Evolutionary conservation across 2,329 filamentous ascomycete species (phyloP).

Genomic region (Penicillium sp.): DNA sequence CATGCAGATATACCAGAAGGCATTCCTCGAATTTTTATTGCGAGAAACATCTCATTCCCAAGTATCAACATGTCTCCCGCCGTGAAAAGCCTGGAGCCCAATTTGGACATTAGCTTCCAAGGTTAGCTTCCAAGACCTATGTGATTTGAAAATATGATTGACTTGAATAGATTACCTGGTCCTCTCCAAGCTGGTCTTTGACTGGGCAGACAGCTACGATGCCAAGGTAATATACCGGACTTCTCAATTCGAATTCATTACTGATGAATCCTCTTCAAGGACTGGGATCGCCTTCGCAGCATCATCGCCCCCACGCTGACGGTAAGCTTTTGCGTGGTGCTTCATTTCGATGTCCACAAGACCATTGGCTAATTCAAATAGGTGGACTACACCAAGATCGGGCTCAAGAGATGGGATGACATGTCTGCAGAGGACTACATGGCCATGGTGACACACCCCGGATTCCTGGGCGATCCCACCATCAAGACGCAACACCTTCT

Average conservation of each 20-base stretch:
- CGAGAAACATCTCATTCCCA: not conserved
- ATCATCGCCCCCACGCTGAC: slow-evolving; percentile 42
- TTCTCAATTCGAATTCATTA: not conserved
- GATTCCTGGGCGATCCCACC: slow-evolving; percentile 58
- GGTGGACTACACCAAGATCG: slow-evolving; percentile 67
- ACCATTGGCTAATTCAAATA: slow-evolving; percentile 25
- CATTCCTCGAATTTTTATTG: not conserved
- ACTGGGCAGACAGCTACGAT: slow-evolving; percentile 46
- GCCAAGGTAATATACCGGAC: slow-evolving; percentile 31
- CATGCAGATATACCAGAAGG: slow-evolving; percentile 2
- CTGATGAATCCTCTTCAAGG: slow-evolving; percentile 19
- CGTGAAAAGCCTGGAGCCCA: slow-evolving; percentile 37
- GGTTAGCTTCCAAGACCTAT: slow-evolving; percentile 6
- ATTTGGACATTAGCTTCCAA: slow-evolving; percentile 27
- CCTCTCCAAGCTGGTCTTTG: slow-evolving; percentile 36
- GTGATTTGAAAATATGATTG: slow-evolving; percentile 6
- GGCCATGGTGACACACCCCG: slow-evolving; percentile 53
- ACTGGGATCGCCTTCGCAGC: slow-evolving; percentile 39
- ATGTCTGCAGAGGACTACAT: slow-evolving; percentile 61
- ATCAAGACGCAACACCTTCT: slow-evolving; percentile 64
- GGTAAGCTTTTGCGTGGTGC: slow-evolving; percentile 2
- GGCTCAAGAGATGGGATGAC: slow-evolving; percentile 56
- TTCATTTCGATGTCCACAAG: not conserved
- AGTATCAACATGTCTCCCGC: slow-evolving; percentile 20
- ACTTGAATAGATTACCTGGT: slow-evolving; percentile 31